Conservation (phyloP, 2,329 filamentous ascomycete genomes). For the Hysterium pulicare region DNA sequence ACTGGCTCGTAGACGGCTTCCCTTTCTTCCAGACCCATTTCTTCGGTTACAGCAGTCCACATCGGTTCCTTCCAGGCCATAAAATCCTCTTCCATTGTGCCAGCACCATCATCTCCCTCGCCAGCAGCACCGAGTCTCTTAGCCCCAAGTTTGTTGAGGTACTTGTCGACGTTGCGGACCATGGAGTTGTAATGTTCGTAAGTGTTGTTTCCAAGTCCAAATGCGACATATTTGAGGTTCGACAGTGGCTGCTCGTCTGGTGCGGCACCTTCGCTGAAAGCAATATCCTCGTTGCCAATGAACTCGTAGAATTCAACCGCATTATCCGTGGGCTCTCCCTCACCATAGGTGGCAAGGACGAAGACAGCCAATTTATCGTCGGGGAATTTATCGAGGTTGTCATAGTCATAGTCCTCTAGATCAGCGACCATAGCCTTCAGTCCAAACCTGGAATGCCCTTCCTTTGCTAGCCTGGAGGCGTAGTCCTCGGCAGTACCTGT, state of each 20-base stretch:
- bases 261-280: conserved; percentile 68
- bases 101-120: conserved; percentile 95
- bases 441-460: conserved; percentile 93
- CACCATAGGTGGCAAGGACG: conserved; percentile 93
- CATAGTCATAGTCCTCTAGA: conserved; percentile 95
- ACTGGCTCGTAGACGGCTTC: conserved; percentile 94
- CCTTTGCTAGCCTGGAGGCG: conserved; percentile 91
- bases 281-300: conserved; percentile 73
- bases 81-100: conserved; percentile 99
- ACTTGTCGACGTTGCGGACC: conserved; percentile 86
- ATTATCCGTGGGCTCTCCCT: conserved; percentile 98
- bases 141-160: conserved; percentile 77
- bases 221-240: conserved; percentile 89
- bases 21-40: conserved; percentile 88
- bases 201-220: conserved; percentile 97
- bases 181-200: conserved; percentile 99
- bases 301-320: conserved; percentile 99
- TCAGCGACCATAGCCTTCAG: conserved; percentile 98
- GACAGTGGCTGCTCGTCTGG: conserved; percentile 67
- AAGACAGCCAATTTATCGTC: conserved; percentile 92
- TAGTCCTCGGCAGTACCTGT: conserved; percentile 99
- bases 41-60: conserved; percentile 81
- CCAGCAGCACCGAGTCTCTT: conserved; percentile 81
- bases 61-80: conserved; percentile 99
- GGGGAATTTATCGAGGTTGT: conserved; percentile 85